Evolutionary conservation across 257 asterid species (phyloP), one percentile per base, ranked within the genome.

Genomic region (Handroanthus guayacan): DNA sequence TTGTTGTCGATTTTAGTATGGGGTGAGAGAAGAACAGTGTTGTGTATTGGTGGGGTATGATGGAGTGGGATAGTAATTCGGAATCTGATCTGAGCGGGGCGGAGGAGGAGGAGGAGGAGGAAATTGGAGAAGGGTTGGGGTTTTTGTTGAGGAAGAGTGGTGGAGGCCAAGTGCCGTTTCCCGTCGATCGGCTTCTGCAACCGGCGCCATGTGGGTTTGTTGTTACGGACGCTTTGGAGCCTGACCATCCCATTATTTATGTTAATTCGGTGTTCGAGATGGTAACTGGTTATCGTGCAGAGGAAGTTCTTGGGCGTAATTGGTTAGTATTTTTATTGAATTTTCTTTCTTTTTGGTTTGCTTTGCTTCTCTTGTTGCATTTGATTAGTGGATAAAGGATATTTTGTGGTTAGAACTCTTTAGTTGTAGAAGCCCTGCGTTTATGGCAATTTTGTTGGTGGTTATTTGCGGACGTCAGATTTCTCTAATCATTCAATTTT

Each of bases 181-280:
- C 95, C 0, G 84, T 90, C 69, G 95, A 91, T 89, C 67, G 82
- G 72, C 87, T 93, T 61, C 76, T 93, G 82, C 90, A 88, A 67
- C 97, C 98, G 13, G 94, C 96, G 68, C 98, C 97, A 39, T 91
- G 97, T 76, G 98, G 98, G 11, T 93, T 93, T 80, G 94, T 91
- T 72, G 97, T 93, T 14, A 76, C 90, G 31, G 98, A 93, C 68
- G 97, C 93, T 71, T 72, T 91, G 79, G 98, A 93, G 82, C 95
- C 92, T 0, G 98, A 90, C 84, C 79, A 87, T 67, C 98, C 98
- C 12, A 80, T 93, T 81, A 90, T 93, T 50, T 93, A 93, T 75
- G 96, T 90, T 72, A 93, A 93, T 84, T 93, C 98, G 25, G 96
- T 93, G 67, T 93, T 91, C 84, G 97, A 93, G 89, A 91, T 85